phyloP scores from a whole-genome alignment of 441 rosid genomes.

The Iberis amara region DNA sequence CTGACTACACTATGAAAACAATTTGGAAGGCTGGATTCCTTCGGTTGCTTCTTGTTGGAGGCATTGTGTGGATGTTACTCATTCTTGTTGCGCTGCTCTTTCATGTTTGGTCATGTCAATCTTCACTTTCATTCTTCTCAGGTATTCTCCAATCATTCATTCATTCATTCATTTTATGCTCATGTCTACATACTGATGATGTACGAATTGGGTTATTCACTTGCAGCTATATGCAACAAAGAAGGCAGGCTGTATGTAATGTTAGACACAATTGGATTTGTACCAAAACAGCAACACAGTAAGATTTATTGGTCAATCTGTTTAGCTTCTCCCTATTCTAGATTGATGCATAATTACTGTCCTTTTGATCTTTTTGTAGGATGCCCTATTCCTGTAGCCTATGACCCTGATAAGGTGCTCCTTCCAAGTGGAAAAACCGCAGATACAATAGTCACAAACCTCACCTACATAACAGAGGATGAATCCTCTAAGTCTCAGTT shows the following conservation, averaged over 20 bases:
- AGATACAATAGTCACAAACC: constrained; percentile 44
- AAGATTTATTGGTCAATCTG: constrained; percentile 27
- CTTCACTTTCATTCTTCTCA: constrained; percentile 68
- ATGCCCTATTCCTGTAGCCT: constrained; percentile 66
- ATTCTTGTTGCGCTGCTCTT: constrained; percentile 60
- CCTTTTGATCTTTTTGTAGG: constrained; percentile 41
- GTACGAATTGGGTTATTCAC: constrained; percentile 26
- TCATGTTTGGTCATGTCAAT: constrained; percentile 88
- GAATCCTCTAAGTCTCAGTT: constrained; percentile 38
- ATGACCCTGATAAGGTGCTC: constrained; percentile 55
- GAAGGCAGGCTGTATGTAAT: constrained; percentile 65
- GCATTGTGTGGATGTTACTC: constrained; percentile 83
- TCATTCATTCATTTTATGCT: no score
- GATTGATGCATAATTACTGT: constrained; percentile 19
- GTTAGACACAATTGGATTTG: constrained; percentile 69
- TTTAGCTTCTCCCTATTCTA: neutral
- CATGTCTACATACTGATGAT: neutral
- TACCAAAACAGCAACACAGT: constrained; percentile 70
- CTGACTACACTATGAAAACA: constrained; percentile 46
- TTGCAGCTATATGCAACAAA: constrained; percentile 80
- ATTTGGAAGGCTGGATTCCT: constrained; percentile 75
- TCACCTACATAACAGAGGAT: constrained; percentile 56
- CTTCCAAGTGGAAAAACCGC: constrained; percentile 57
- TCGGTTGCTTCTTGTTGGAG: constrained; percentile 70
- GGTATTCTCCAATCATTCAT: constrained; percentile 36